These are phyloP conservation scores for Malbranchea zuffiana DNA, from an alignment of 2,329 filamentous ascomycete genomes.

Conservation along the genomic window DNA sequence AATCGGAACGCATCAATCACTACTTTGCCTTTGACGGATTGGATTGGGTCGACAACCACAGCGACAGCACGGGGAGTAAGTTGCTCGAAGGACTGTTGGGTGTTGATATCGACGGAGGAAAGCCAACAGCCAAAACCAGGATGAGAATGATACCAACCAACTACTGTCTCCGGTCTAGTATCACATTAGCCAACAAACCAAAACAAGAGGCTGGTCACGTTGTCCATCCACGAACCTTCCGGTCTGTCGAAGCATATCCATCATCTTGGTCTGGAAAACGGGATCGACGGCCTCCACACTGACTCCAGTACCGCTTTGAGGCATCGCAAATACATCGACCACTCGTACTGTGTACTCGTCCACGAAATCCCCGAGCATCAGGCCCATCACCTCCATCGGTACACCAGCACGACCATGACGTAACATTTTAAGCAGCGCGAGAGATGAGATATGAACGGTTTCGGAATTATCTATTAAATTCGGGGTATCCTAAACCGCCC, in stretches of 20 bases:
- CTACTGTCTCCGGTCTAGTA: slow-evolving; percentile 79
- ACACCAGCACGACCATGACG: slow-evolving; percentile 94
- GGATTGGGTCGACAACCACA: slow-evolving; percentile 95
- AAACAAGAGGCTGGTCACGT: background rate
- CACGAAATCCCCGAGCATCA: slow-evolving; percentile 98
- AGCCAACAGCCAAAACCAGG: slow-evolving; percentile 99
- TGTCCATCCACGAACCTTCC: slow-evolving; percentile 56
- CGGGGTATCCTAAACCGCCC: slow-evolving; percentile 58
- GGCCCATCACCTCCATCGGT: slow-evolving; percentile 99
- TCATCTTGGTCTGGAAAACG: slow-evolving; percentile 99
- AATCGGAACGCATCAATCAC: slow-evolving; percentile 98
- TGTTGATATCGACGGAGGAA: slow-evolving; percentile 98
- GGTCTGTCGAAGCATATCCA: slow-evolving; percentile 98
- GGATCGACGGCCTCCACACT: slow-evolving; percentile 97
- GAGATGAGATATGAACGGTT: slow-evolving; percentile 97
- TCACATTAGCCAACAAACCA: too few relatives aligned
- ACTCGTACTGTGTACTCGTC: slow-evolving; percentile 98
- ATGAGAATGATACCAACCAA: slow-evolving; percentile 99
- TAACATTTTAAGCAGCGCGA: slow-evolving; percentile 96
- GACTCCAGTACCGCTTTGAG: slow-evolving; percentile 93
- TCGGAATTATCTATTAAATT: slow-evolving; percentile 97
- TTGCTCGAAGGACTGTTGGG: slow-evolving; percentile 99
- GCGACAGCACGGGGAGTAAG: slow-evolving; percentile 92
- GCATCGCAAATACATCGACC: slow-evolving; percentile 98
- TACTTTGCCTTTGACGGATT: slow-evolving; percentile 98